These are phyloP conservation scores for Tetrahymena borealis DNA, from an alignment of 73 alveolate species.

Conservation along the genomic window DNA sequence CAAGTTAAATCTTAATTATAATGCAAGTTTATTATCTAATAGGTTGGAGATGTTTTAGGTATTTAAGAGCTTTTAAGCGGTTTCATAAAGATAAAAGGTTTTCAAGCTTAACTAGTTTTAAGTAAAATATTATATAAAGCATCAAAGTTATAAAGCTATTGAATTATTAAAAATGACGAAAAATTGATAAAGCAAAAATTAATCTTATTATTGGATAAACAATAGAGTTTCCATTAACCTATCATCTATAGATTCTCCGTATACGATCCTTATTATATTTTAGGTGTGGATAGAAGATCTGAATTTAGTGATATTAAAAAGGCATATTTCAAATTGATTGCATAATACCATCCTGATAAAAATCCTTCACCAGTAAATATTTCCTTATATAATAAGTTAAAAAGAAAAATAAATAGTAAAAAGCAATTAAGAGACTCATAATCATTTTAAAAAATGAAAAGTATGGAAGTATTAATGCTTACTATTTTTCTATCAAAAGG, in stretches of 20 bases:
- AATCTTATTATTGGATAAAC: not conserved
- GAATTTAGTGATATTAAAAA: not conserved
- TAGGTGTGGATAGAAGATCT: conserved; percentile 4
- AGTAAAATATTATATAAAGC: too few relatives aligned
- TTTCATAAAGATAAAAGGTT: too few relatives aligned
- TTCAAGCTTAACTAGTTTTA: too few relatives aligned
- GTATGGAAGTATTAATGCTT: too few relatives aligned
- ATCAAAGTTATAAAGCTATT: too few relatives aligned
- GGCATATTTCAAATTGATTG: conserved; percentile 9
- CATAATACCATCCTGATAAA: conserved; percentile 11
- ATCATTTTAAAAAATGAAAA: not conserved
- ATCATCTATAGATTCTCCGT: not conserved
- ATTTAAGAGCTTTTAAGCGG: too few relatives aligned
- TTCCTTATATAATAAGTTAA: not conserved
- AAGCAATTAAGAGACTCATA: not conserved
- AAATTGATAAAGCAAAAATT: not conserved
- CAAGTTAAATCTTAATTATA: too few relatives aligned
- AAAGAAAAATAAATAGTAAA: not conserved
- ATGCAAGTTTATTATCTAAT: too few relatives aligned
- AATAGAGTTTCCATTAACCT: not conserved
- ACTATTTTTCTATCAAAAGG: not conserved
- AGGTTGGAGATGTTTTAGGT: too few relatives aligned
- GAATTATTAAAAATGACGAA: not conserved
- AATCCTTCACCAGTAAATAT: not conserved
- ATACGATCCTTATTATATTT: conserved; percentile 9